These are phyloP conservation scores for Gomphus bonarii DNA, from an alignment of 1,284 basidiomycete species.

Conservation along the genomic window DNA sequence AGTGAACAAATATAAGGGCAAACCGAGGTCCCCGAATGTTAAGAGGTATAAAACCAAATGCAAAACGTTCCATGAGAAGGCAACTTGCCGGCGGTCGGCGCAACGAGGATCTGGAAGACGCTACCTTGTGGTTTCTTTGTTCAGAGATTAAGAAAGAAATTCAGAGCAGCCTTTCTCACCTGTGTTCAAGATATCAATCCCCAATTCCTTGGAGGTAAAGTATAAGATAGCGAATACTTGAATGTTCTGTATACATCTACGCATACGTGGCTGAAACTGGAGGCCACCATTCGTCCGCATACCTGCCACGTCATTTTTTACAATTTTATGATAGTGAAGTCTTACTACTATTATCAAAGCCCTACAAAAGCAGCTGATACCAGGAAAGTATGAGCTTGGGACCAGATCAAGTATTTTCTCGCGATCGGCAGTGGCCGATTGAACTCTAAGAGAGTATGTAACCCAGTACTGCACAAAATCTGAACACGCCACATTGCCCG, in stretches of 20 bases:
- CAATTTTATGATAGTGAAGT: slow-evolving; percentile 79
- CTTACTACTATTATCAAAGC: slow-evolving; percentile 62
- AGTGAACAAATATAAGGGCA: slow-evolving; percentile 53
- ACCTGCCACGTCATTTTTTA: slow-evolving; percentile 84
- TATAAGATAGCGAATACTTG: neutral
- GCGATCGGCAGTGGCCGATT: neutral
- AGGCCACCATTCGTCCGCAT: slow-evolving; percentile 88
- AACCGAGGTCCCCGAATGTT: slow-evolving; percentile 61
- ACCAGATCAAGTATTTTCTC: neutral
- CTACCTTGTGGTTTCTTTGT: slow-evolving; percentile 22
- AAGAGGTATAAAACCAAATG: neutral
- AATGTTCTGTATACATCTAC: neutral
- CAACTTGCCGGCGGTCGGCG: slow-evolving; percentile 62
- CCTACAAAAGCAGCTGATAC: slow-evolving; percentile 60
- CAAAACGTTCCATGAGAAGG: slow-evolving; percentile 18
- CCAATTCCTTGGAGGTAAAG: slow-evolving; percentile 45
- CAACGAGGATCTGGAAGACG: slow-evolving; percentile 86
- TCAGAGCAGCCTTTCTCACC: neutral
- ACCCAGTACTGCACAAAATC: neutral
- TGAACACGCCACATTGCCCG: neutral
- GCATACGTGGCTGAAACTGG: slow-evolving; percentile 86
- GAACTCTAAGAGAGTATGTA: neutral
- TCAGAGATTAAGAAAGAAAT: neutral
- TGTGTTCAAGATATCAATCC: slow-evolving; percentile 87
- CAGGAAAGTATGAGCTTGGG: slow-evolving; percentile 54